phyloP scores from a whole-genome alignment of 208 protist genomes.

The Acanthamoeba polyphaga region DNA sequence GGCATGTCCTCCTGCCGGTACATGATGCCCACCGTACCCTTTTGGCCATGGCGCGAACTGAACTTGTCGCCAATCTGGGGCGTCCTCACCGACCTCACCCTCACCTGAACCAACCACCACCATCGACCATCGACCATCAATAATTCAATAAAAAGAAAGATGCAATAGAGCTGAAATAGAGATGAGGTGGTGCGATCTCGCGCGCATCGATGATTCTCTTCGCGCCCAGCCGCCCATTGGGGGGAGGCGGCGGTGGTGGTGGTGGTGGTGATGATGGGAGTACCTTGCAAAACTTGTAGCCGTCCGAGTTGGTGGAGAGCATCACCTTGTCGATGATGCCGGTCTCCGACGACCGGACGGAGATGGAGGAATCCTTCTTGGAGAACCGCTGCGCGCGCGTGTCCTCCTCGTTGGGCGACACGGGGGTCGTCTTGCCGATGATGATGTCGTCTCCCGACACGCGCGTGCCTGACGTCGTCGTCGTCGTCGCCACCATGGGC shows the following conservation, averaged over 20 bases:
- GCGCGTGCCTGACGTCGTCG: conserved; percentile 33
- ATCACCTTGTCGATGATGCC: conserved; percentile 96
- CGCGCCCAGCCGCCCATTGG: too few species aligned
- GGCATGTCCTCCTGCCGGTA: conserved; percentile 98
- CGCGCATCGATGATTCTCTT: too few species aligned
- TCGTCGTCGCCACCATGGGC: too few species aligned
- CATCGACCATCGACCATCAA: not conserved
- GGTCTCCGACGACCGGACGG: conserved; percentile 93
- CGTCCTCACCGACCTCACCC: conserved; percentile 95
- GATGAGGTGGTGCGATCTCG: too few species aligned
- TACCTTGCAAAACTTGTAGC: conserved; percentile 89
- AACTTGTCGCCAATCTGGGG: conserved; percentile 99
- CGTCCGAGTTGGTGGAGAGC: conserved; percentile 95
- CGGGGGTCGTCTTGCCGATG: conserved; percentile 93
- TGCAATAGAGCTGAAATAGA: too few species aligned
- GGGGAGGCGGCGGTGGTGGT: not conserved
- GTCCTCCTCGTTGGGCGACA: conserved; percentile 80
- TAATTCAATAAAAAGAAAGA: not conserved
- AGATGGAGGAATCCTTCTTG: conserved; percentile 92
- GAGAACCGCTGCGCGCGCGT: conserved; percentile 86
- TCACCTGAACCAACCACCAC: conserved; percentile 89
- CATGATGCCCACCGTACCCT: conserved; percentile 97
- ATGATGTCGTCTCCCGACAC: conserved; percentile 95
- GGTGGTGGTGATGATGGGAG: not conserved
- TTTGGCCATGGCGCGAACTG: conserved; percentile 97